A percentile compares a stretch with the other conserved stretches of the same genome.
These are phyloP conservation scores for Pythium aphanidermatum DNA, from an alignment of 352 stramenopile genomes.

Conservation along the genomic window DNA sequence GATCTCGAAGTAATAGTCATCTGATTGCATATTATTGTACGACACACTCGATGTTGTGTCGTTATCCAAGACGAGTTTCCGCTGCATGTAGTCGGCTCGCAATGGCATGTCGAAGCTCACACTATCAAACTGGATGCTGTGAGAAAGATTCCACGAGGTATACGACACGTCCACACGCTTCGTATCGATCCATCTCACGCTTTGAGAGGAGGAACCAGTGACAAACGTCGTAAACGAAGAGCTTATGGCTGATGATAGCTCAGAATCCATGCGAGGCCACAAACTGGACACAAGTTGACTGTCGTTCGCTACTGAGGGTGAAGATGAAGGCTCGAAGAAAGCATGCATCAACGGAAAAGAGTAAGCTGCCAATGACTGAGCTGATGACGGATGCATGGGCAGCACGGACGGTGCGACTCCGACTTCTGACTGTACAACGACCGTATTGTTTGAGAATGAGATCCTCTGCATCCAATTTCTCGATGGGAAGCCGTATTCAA, in stretches of 20 bases:
- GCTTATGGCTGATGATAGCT: too few relatives aligned
- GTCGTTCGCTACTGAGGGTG: too few relatives aligned
- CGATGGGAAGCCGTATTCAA: conserved; percentile 52
- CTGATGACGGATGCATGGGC: not conserved
- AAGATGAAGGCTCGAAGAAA: conserved; percentile 5
- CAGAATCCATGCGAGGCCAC: too few relatives aligned
- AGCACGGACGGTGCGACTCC: not conserved
- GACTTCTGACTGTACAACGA: too few relatives aligned
- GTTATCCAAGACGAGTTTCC: conserved; percentile 13
- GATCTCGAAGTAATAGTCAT: conserved; percentile 21
- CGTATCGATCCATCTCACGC: conserved; percentile 16
- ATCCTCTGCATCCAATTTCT: conserved; percentile 36
- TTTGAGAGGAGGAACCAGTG: too few relatives aligned
- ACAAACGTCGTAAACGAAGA: too few relatives aligned
- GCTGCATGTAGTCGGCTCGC: conserved; percentile 17
- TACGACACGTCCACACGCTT: conserved; percentile 4
- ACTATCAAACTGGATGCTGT: conserved; percentile 9
- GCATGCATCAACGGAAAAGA: conserved; percentile 7
- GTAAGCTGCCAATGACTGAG: conserved; percentile 7
- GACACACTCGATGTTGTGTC: conserved; percentile 18
- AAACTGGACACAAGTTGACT: too few relatives aligned
- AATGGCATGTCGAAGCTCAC: conserved; percentile 20
- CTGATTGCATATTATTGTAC: conserved; percentile 9
- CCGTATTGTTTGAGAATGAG: too few relatives aligned
- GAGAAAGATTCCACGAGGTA: conserved; percentile 3